Conservation (phyloP, 129 eudicot species). For the Pseudognaphalium luteoalbum region DNA sequence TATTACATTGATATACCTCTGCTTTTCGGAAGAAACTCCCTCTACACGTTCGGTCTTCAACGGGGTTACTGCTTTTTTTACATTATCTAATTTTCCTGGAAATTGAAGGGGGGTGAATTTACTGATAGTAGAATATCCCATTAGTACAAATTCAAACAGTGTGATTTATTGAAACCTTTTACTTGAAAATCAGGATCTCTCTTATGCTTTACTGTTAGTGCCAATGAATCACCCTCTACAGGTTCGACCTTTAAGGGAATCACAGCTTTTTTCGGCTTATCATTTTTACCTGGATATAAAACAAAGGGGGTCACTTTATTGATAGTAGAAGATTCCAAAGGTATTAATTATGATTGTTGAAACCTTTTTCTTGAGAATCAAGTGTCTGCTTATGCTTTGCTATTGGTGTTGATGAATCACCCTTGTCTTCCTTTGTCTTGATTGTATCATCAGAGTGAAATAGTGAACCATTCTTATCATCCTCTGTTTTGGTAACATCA, state of each 20-base stretch:
- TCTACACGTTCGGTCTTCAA: conserved; percentile 37
- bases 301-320: not conserved
- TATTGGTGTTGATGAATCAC: conserved; percentile 25
- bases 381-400: conserved; percentile 33
- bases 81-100: conserved; percentile 41
- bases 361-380: conserved; percentile 47
- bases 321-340: conserved; percentile 4
- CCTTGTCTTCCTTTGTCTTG: conserved; percentile 32
- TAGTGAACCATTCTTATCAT: conserved; percentile 20
- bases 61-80: conserved; percentile 35
- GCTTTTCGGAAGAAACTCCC: conserved; percentile 62
- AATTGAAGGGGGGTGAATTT: conserved; percentile 6
- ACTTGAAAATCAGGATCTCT: conserved; percentile 36
- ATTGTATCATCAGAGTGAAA: conserved; percentile 22
- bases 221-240: conserved; percentile 41
- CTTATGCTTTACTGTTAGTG: conserved; percentile 41
- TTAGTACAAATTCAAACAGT: not conserved
- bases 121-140: not conserved
- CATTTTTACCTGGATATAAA: conserved; percentile 35
- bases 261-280: conserved; percentile 34
- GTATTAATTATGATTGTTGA: conserved; percentile 2
- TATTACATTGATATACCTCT: conserved; percentile 46
- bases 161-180: conserved; percentile 38
- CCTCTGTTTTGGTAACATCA: conserved; percentile 28
- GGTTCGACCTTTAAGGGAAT: conserved; percentile 24